phyloP scores from a whole-genome alignment of 495 filamentous ascomycete genomes.

The Podospora didyma region DNA sequence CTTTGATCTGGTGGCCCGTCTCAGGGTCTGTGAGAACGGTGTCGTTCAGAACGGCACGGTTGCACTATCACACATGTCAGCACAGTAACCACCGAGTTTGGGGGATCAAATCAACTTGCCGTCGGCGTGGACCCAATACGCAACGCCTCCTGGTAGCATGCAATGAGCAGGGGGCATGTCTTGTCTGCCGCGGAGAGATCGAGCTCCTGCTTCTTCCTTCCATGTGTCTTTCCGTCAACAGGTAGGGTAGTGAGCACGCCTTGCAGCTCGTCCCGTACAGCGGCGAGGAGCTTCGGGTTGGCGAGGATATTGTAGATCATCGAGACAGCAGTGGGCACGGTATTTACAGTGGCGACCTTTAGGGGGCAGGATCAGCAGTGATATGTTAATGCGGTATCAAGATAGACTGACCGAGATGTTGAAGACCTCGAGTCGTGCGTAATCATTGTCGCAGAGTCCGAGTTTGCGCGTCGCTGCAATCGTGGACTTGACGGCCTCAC shows the following conservation, averaged over 20 bases:
- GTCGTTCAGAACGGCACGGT: background rate
- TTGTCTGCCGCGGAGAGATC: background rate
- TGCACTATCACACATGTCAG: no score
- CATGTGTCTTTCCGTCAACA: background rate
- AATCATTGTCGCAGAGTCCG: background rate
- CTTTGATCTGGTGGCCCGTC: background rate
- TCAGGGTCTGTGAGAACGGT: background rate
- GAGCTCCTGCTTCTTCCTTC: background rate
- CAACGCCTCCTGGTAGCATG: constrained; percentile 1
- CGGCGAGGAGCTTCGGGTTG: background rate
- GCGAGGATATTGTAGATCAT: constrained; percentile 2
- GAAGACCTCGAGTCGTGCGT: background rate
- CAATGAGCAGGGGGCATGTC: background rate
- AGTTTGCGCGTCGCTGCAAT: background rate
- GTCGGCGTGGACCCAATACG: background rate
- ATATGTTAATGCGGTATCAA: no score
- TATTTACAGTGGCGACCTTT: background rate
- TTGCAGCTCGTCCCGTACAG: background rate
- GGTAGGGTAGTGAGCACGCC: background rate
- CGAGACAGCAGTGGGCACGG: background rate
- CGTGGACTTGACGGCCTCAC: background rate
- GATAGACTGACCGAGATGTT: constrained; percentile 4
- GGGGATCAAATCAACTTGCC: no score
- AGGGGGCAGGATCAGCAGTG: no score
- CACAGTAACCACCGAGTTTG: no score